These are phyloP conservation scores for Nicotiana paniculata DNA, from an alignment of 257 asterid genomes.

Conservation along the genomic window DNA sequence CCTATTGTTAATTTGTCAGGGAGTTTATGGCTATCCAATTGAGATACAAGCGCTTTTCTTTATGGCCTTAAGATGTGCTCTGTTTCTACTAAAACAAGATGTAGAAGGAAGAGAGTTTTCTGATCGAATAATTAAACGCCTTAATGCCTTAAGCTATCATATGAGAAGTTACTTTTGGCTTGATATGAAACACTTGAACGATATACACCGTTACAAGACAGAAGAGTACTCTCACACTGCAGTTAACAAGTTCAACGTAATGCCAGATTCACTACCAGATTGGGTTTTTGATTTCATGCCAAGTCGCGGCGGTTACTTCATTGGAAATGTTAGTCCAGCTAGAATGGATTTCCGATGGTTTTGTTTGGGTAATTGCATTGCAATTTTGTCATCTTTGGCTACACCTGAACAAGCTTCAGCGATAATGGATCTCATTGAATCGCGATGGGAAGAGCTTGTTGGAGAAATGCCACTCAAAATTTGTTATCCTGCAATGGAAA, in stretches of 20 bases:
- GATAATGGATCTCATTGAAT: slow-evolving; percentile 78
- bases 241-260: slow-evolving; percentile 80
- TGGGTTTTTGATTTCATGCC: slow-evolving; percentile 95
- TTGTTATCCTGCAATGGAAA: slow-evolving; percentile 76
- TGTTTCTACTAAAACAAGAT: slow-evolving; percentile 53
- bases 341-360: slow-evolving; percentile 90
- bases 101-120: slow-evolving; percentile 58
- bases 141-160: slow-evolving; percentile 72
- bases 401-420: slow-evolving; percentile 87
- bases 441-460: slow-evolving; percentile 68
- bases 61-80: slow-evolving; percentile 76
- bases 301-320: slow-evolving; percentile 69
- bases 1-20: slow-evolving; percentile 28
- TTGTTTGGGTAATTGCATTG: slow-evolving; percentile 75
- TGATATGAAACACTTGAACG: slow-evolving; percentile 68
- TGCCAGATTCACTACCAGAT: slow-evolving; percentile 78
- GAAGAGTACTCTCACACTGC: slow-evolving; percentile 92
- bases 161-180: slow-evolving; percentile 87
- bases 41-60: slow-evolving; percentile 84
- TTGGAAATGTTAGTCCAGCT: slow-evolving; percentile 84
- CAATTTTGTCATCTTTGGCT: slow-evolving; percentile 69
- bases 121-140: slow-evolving; percentile 54
- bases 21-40: slow-evolving; percentile 81
- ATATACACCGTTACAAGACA: slow-evolving; percentile 73
- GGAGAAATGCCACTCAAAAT: slow-evolving; percentile 87